Base-by-base conservation (phyloP, 2,329 filamentous ascomycete species). In the Tolypocladium pustulatum region DNA sequence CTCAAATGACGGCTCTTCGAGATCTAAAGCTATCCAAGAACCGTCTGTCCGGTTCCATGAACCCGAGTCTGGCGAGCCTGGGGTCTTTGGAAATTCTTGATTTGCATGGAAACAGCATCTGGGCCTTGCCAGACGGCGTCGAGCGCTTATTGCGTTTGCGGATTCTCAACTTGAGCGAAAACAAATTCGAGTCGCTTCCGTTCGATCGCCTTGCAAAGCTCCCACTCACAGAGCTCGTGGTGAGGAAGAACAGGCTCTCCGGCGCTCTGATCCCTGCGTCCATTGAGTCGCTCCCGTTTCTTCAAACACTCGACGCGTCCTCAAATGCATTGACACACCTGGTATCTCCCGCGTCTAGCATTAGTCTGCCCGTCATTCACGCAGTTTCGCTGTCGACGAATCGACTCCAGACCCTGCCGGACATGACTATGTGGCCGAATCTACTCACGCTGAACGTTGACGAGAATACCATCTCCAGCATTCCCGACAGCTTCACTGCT, bases 1-100 rank as follows among this genome's bases (percentile, higher is more conserved):
- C 85, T 17, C 86, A 94, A 66, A 86, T 97, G 58, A 73, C 75
- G 0, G 81, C 83, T 1, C 75, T 99, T 2, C 83, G 86, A 38
- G 91, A 97, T 66, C 76, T 99, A 17, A 93, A 88, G 67, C 78
- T 99, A 9, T 88, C 87, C 12, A 86, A 89, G 58, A 96, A 96
- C 66, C 77, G 83, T 20, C 75, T 96, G 7, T 81, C 83, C 54
- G 91, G 90, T 0, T 76, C 82, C 1, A 73, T 97, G 3, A 81
- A 87, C 52, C 68, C 82, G 0, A 78, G 76, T n/a, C 78, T 96
- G 37, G 76, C 81, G 27, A 78, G 78, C 7, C 77, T 97, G 20
- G 75, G 72, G 40, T 84, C 86, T 56, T 78, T 99, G 0, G 91
- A 97, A 69, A 81, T 86, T 22, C 77, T 97, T 10, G 92, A 97